A percentile compares a stretch with the other conserved stretches of the same genome.
Evolutionary conservation across 768 basidiomycete genomes (phyloP).

Genomic region (Calocera viscosa): DNA sequence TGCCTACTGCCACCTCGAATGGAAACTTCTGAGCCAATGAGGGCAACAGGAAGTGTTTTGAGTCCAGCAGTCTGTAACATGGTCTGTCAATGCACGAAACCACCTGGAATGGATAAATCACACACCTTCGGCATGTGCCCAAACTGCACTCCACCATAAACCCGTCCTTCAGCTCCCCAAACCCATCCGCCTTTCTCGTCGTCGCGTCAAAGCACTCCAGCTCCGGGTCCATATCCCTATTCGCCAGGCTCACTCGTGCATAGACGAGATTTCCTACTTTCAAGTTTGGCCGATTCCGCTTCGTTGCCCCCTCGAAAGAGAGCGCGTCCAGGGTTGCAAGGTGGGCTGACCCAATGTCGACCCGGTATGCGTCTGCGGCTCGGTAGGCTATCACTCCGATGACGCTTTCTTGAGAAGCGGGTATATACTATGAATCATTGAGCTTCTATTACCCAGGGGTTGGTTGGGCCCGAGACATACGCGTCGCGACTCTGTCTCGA

Average conservation of each 20-base stretch:
- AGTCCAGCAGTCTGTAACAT: constrained; percentile 55
- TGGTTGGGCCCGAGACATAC: constrained; percentile 37
- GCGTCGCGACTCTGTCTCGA: constrained; percentile 73
- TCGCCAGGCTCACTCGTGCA: constrained; percentile 82
- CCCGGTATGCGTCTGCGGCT: constrained; percentile 78
- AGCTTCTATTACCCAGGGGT: constrained; percentile 9
- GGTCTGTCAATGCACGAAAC: neutral
- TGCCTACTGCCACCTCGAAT: constrained; percentile 75
- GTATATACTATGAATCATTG: constrained; percentile 55
- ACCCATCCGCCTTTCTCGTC: constrained; percentile 82
- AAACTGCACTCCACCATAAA: constrained; percentile 72
- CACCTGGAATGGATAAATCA: constrained; percentile 17
- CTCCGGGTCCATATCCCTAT: constrained; percentile 97
- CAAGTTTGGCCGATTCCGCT: constrained; percentile 84
- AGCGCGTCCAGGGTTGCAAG: constrained; percentile 73
- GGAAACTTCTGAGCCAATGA: constrained; percentile 70
- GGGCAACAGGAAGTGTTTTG: constrained; percentile 70
- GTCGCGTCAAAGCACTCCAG: constrained; percentile 92
- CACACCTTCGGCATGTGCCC: constrained; percentile 75
- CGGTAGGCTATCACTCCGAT: constrained; percentile 70
- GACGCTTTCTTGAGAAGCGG: constrained; percentile 79
- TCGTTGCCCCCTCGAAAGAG: constrained; percentile 93
- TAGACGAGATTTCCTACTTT: constrained; percentile 89
- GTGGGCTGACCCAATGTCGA: constrained; percentile 87
- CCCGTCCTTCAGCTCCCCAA: constrained; percentile 85